Conservation (phyloP, 2,329 filamentous ascomycete species). For the Emmonsiellopsis sp. region DNA sequence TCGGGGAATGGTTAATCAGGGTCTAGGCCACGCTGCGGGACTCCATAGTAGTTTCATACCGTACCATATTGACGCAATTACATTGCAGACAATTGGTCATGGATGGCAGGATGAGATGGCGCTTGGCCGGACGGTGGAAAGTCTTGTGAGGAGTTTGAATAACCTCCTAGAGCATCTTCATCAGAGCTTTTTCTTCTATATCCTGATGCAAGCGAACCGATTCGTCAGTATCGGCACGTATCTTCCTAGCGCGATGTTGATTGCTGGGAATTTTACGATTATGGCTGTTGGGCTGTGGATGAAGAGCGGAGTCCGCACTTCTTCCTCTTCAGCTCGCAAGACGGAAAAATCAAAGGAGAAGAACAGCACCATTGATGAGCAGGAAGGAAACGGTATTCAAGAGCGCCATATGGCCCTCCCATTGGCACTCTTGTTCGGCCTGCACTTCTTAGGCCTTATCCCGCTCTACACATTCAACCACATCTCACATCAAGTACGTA, state of each 20-base stretch:
- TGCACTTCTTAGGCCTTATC: slow-evolving; percentile 68
- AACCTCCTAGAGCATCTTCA: slow-evolving; percentile 94
- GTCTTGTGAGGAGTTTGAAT: slow-evolving; percentile 85
- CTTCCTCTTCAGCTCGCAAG: slow-evolving; percentile 18
- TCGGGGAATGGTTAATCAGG: slow-evolving; percentile 86
- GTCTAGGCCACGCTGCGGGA: slow-evolving; percentile 77
- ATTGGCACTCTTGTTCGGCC: slow-evolving; percentile 59
- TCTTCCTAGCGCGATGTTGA: slow-evolving; percentile 91
- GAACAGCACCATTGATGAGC: slow-evolving; percentile 9
- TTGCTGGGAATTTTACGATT: slow-evolving; percentile 90
- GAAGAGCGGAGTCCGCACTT: slow-evolving; percentile 53
- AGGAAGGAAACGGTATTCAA: slow-evolving; percentile 17
- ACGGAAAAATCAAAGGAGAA: slow-evolving; percentile 22
- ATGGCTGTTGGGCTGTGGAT: slow-evolving; percentile 94
- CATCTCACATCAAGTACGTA: slow-evolving; percentile 53
- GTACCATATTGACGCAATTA: slow-evolving; percentile 95
- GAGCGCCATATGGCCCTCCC: slow-evolving; percentile 42
- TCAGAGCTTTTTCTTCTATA: slow-evolving; percentile 98
- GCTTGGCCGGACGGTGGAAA: slow-evolving; percentile 80
- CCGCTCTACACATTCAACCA: slow-evolving; percentile 85
- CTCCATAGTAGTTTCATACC: slow-evolving; percentile 94
- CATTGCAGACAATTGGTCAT: slow-evolving; percentile 76
- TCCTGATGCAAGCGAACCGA: slow-evolving; percentile 80
- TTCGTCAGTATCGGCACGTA: slow-evolving; percentile 99
- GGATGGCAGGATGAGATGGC: slow-evolving; percentile 99